Evolutionary conservation across 2,329 filamentous ascomycete species (phyloP), one percentile per base, ranked within the genome.

Genomic region (Akanthomyces uredinophilus): DNA sequence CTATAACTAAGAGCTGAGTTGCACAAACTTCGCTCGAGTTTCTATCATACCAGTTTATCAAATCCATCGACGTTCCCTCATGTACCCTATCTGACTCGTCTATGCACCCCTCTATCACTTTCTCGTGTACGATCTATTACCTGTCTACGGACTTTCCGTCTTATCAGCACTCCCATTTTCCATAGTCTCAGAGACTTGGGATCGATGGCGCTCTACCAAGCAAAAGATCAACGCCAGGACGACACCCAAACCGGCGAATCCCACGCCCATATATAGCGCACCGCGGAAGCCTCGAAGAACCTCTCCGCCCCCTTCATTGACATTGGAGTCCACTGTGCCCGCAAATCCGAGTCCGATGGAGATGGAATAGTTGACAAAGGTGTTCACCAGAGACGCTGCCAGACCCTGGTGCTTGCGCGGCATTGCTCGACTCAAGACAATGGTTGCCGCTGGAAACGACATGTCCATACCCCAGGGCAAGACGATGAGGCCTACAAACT

Each of bases 301-400:
- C 47, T 75, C 67, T 39, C 68, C 60, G 0, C 67, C 66, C 7
- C 65, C 61, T 18, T 67, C 44, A 54, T 70, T 71, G 0, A 73
- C 66, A 13, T 72, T 69, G 1, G 68, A 69, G 67, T 87, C 83
- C 14, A 87, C 79, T 0, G 83, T 87, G 0, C 84, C 85, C 0
- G 85, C 85, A 44, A 89, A 79, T 0, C 86, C 87, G 0, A 89
- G 73, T 0, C 83, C 84, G 14, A 88, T 71, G 1, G 82, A 83
- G 44, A 88, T 87, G 63, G 79, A 80, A 68, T 88, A 89, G 70
- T 89, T 87, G 64, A 88, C 81, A 43, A 86, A 75, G 0, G 85
- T 87, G 61, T 80, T 83, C 54, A 87, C 81, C 20, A 88, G 71
- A 22, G 77, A 81, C 32, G 73, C 75, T 6, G 71, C 75, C 14